These are phyloP conservation scores for Fusarium duplospermum DNA, from an alignment of 2,329 filamentous ascomycete genomes.

Conservation along the genomic window DNA sequence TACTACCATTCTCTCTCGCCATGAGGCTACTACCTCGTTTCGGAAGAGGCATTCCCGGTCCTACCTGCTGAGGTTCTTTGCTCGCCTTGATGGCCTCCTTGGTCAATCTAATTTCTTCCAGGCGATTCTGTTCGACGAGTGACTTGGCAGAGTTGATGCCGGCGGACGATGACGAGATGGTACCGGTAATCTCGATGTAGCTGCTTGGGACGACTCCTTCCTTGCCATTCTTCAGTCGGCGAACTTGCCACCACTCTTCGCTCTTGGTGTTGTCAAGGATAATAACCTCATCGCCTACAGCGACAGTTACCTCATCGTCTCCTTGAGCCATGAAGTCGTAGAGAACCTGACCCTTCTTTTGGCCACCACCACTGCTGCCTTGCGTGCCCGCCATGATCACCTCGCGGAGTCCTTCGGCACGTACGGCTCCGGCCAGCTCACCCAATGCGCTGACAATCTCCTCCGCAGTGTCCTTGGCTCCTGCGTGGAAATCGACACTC, in stretches of 20 bases:
- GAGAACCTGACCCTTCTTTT: conserved; percentile 86
- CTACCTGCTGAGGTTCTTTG: conserved; percentile 74
- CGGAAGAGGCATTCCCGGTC: conserved; percentile 79
- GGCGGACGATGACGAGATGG: conserved; percentile 62
- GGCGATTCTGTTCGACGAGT: conserved; percentile 78
- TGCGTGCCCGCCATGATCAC: conserved; percentile 84
- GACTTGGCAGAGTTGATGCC: conserved; percentile 68
- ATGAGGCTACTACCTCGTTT: conserved; percentile 83
- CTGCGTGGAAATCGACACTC: conserved; percentile 96
- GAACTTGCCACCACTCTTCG: conserved; percentile 98
- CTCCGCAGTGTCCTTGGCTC: conserved; percentile 94
- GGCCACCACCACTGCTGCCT: conserved; percentile 19
- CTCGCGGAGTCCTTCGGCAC: conserved; percentile 85
- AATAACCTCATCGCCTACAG: conserved; percentile 88
- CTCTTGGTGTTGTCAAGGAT: conserved; percentile 91
- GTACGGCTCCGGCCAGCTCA: conserved; percentile 86
- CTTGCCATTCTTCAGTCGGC: conserved; percentile 88
- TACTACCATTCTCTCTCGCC: conserved; percentile 74
- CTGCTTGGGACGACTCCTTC: conserved; percentile 97
- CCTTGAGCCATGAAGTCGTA: conserved; percentile 98
- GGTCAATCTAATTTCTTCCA: conserved; percentile 86
- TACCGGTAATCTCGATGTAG: conserved; percentile 90
- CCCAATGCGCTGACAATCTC: conserved; percentile 91
- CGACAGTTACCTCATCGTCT: conserved; percentile 95
- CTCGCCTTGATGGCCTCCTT: conserved; percentile 79